Percentiles rank a stretch among this genome's conserved stretches.
phyloP scores from a whole-genome alignment of 2,329 filamentous ascomycete genomes.

The Hypomyces rosellus region DNA sequence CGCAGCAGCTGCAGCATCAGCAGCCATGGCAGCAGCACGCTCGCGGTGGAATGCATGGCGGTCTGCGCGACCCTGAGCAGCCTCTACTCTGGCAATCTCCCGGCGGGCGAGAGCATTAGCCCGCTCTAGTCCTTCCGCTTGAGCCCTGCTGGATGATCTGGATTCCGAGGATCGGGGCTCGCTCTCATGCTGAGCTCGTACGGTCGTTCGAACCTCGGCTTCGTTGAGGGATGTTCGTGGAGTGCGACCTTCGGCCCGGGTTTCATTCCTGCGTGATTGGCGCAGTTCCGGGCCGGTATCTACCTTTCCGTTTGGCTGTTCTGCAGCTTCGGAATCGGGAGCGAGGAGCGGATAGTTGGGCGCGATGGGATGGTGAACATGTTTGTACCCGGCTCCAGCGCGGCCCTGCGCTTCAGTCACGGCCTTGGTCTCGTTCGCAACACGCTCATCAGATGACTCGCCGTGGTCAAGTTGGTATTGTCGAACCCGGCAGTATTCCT shows the following conservation, averaged over 20 bases:
- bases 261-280: slow-evolving; percentile 36
- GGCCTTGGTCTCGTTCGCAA: slow-evolving; percentile 45
- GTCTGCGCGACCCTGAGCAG: slow-evolving; percentile 45
- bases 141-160: slow-evolving; percentile 16
- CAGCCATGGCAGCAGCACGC: slow-evolving; percentile 28
- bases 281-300: slow-evolving; percentile 34
- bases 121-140: slow-evolving; percentile 35
- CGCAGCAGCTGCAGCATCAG: slow-evolving; percentile 25
- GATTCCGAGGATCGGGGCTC: slow-evolving; percentile 15
- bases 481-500: slow-evolving; percentile 57
- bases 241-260: slow-evolving; percentile 22
- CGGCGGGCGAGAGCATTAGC: slow-evolving; percentile 44
- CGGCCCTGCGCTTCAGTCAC: slow-evolving; percentile 45
- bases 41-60: slow-evolving; percentile 39
- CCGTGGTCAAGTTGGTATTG: slow-evolving; percentile 51
- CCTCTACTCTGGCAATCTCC: slow-evolving; percentile 47
- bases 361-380: slow-evolving; percentile 12
- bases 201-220: slow-evolving; percentile 10
- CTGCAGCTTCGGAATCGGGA: slow-evolving; percentile 13
- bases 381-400: slow-evolving; percentile 28
- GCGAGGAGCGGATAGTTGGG: slow-evolving; percentile 19
- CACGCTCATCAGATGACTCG: slow-evolving; percentile 42
- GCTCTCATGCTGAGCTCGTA: slow-evolving; percentile 3
- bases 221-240: slow-evolving; percentile 22
- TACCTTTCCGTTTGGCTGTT: slow-evolving; percentile 10